Evolutionary conservation across 192 early-diverging fungal genomes (phyloP), one percentile per base, ranked within the genome.

Genomic region (Obelidium mucronatum): DNA sequence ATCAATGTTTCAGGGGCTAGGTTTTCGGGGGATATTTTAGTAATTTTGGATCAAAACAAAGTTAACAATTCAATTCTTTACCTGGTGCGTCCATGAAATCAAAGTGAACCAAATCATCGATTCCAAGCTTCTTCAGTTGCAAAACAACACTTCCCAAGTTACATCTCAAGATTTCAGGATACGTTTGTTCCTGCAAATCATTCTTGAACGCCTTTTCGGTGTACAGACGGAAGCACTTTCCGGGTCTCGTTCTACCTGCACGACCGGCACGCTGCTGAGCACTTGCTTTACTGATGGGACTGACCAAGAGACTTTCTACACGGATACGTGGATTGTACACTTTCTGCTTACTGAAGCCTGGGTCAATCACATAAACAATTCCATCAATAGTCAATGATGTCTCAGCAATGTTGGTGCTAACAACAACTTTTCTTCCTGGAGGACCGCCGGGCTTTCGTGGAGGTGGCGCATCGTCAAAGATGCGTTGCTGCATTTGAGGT

Each of bases 261-360:
- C 98, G 94, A 68, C 98, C 98, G 30, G 96, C 92, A 31, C 97
- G 91, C 80, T 99, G 98, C 85, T 97, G 93, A 1, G 96, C 97
- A 5, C 93, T 94, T 0, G 98, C 97, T 67, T 94, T 94, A 69
- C 92, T 94, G 66, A 98, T 98, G 8, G 98, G 97, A 33, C 91
- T 93, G 17, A 98, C 96, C 66, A 98, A 83, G 65, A 99, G 88
- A 30, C 93, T 94, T 80, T 98, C 98, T 56, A 98, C 95, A 64
- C 96, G 90, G 65, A 97, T 94, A 65, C 97, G 92, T 36, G 98
- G 97, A 80, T 99, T 96, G 83, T 97, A 99, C 31, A 98, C 96
- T 82, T 98, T 98, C 83, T 98, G 97, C 77, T 99, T 99, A n/a
- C 96, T 91, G 76, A 99, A 98, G 8, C 97, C 98, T 52, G 96